These are phyloP conservation scores for Thraustochytrium striatum DNA, from an alignment of 352 stramenopile genomes.

Conservation along the genomic window DNA sequence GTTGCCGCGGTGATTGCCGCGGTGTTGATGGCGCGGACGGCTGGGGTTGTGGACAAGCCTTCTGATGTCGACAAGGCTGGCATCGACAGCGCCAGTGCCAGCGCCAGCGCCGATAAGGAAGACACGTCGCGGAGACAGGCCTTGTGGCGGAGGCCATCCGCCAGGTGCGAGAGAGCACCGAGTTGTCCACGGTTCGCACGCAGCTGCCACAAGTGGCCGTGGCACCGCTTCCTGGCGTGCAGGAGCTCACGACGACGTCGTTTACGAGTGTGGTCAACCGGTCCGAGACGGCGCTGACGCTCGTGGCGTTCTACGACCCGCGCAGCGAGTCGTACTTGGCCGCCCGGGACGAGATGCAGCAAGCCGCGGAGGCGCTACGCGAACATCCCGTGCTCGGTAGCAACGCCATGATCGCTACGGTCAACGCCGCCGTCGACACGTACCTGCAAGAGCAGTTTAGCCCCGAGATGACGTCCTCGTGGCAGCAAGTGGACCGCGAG, in stretches of 20 bases:
- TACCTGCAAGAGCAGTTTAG: constrained; percentile 31
- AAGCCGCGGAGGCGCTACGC: background rate
- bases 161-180: too few species aligned
- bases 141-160: too few species aligned
- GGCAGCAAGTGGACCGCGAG: background rate
- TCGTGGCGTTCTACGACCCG: constrained; percentile 41
- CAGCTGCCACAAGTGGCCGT: too few species aligned
- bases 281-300: background rate
- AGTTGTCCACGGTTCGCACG: too few species aligned
- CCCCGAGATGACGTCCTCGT: constrained; percentile 19
- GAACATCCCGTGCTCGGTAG: background rate
- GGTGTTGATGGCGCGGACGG: too few species aligned
- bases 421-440: constrained; percentile 41
- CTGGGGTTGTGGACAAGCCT: too few species aligned
- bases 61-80: too few species aligned
- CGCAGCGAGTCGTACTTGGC: constrained; percentile 40
- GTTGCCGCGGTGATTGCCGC: too few species aligned
- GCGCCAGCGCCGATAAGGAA: too few species aligned
- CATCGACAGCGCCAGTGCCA: too few species aligned
- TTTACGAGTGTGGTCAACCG: background rate
- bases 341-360: background rate
- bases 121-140: too few species aligned
- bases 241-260: background rate
- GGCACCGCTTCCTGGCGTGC: too few species aligned
- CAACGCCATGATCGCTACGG: background rate